A percentile compares a stretch with the other conserved stretches of the same genome.
Evolutionary conservation across 495 filamentous ascomycete genomes (phyloP).

Genomic region (Talaromyces nanjingensis): DNA sequence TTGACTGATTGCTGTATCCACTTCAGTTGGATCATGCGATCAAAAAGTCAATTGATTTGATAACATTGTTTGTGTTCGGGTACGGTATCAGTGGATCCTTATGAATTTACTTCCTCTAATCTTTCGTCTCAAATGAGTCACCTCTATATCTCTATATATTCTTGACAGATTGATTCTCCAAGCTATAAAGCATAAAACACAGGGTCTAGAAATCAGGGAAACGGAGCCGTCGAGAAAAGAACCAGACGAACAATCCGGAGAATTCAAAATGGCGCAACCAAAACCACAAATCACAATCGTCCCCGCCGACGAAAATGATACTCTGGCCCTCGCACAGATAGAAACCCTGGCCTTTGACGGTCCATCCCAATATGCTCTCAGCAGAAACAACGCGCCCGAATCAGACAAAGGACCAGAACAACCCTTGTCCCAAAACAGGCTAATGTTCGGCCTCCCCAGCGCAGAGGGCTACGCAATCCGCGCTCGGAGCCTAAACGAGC

Average conservation of each 20-base stretch:
- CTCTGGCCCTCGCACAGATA: conserved; percentile 3
- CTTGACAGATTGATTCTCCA: too few species aligned
- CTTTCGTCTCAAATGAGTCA: neutral
- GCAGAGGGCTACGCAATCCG: neutral
- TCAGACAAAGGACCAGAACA: neutral
- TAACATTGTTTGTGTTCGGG: neutral
- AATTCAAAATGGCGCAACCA: neutral
- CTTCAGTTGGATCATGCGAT: neutral
- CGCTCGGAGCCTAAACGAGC: neutral
- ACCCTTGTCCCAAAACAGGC: neutral
- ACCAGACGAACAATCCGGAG: neutral
- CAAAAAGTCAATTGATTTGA: neutral
- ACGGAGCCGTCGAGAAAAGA: neutral
- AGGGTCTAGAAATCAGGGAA: too few species aligned
- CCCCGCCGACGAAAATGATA: conserved; percentile 5
- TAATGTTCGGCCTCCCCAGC: conserved; percentile 10
- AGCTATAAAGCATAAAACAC: too few species aligned
- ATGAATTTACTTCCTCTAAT: neutral
- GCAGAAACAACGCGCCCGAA: neutral
- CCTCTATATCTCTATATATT: neutral
- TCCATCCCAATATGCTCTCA: neutral
- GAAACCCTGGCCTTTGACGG: conserved; percentile 8
- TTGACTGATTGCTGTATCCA: neutral
- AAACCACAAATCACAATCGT: conserved; percentile 2
- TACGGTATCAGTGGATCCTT: neutral